These are phyloP conservation scores for Phoma sp. DNA, from an alignment of 2,329 filamentous ascomycete species.

Conservation along the genomic window DNA sequence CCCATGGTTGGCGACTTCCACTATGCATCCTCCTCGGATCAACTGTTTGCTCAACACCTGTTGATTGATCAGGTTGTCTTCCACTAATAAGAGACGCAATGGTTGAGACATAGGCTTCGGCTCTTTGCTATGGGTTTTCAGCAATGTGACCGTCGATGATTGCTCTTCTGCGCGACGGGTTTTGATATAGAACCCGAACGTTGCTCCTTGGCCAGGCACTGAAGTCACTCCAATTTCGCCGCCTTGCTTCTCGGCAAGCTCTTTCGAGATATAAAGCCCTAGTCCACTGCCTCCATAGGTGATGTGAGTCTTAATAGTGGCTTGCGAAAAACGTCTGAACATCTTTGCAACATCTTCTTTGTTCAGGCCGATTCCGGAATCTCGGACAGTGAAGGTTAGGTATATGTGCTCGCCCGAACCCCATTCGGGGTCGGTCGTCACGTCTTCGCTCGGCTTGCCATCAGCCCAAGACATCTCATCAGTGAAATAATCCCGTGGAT, in stretches of 20 bases:
- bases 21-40: constrained; percentile 37
- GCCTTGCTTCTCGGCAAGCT: constrained; percentile 33
- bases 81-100: constrained; percentile 43
- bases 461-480: constrained; percentile 27
- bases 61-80: constrained; percentile 50
- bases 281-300: constrained; percentile 47
- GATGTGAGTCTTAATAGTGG: constrained; percentile 32
- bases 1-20: constrained; percentile 45
- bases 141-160: not conserved
- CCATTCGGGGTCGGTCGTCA: constrained; percentile 8
- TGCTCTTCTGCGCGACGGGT: constrained; percentile 10
- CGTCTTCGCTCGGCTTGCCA: not conserved
- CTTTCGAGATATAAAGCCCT: constrained; percentile 34
- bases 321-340: constrained; percentile 33
- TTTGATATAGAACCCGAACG: constrained; percentile 34
- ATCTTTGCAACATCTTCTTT: constrained; percentile 3
- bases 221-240: constrained; percentile 30
- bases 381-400: constrained; percentile 2
- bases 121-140: not conserved
- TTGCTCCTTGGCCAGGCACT: constrained; percentile 20
- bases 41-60: constrained; percentile 44
- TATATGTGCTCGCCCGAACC: constrained; percentile 22
- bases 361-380: constrained; percentile 3
- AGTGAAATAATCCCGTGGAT: constrained; percentile 24
- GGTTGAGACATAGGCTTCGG: not conserved